Evolutionary conservation across 2,329 filamentous ascomycete genomes (phyloP).

Genomic region (Shiraia sp.): DNA sequence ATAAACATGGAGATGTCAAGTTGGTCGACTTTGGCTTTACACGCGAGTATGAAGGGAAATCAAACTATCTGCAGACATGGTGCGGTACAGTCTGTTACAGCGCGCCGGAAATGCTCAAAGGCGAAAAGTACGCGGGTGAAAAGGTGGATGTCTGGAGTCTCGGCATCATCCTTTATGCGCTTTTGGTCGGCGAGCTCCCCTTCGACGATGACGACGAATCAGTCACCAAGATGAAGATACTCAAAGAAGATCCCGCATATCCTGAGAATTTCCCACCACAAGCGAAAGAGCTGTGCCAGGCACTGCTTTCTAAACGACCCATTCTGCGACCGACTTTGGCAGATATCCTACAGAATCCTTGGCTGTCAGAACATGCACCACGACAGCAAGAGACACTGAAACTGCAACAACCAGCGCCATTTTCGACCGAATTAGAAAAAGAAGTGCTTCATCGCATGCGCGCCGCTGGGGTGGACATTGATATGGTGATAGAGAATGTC

Average conservation of each 20-base stretch:
- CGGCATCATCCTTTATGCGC: slow-evolving; percentile 80
- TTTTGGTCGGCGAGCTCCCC: slow-evolving; percentile 82
- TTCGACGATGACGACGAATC: slow-evolving; percentile 96
- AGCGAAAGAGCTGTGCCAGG: slow-evolving; percentile 74
- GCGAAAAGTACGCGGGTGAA: slow-evolving; percentile 95
- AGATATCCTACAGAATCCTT: slow-evolving; percentile 86
- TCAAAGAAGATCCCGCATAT: slow-evolving; percentile 83
- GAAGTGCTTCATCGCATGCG: slow-evolving; percentile 92
- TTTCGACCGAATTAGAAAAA: slow-evolving; percentile 84
- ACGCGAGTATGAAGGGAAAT: slow-evolving; percentile 91
- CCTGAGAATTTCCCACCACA: slow-evolving; percentile 78
- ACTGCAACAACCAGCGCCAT: slow-evolving; percentile 76
- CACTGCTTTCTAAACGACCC: slow-evolving; percentile 87
- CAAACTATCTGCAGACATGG: slow-evolving; percentile 94
- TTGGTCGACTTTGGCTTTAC: slow-evolving; percentile 98
- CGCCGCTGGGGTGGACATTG: slow-evolving; percentile 89
- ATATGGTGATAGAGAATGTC: slow-evolving; percentile 92
- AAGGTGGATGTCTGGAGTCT: slow-evolving; percentile 97
- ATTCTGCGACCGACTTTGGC: slow-evolving; percentile 78
- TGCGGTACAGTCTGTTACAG: slow-evolving; percentile 98
- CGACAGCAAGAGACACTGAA: slow-evolving; percentile 89
- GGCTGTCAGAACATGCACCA: slow-evolving; percentile 82
- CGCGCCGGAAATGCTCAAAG: slow-evolving; percentile 96
- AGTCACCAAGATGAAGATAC: slow-evolving; percentile 80
- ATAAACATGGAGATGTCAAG: slow-evolving; percentile 97